A percentile compares a stretch with the other conserved stretches of the same genome.
phyloP scores from a whole-genome alignment of 345 rosid genomes.

The Citrus australasica region DNA sequence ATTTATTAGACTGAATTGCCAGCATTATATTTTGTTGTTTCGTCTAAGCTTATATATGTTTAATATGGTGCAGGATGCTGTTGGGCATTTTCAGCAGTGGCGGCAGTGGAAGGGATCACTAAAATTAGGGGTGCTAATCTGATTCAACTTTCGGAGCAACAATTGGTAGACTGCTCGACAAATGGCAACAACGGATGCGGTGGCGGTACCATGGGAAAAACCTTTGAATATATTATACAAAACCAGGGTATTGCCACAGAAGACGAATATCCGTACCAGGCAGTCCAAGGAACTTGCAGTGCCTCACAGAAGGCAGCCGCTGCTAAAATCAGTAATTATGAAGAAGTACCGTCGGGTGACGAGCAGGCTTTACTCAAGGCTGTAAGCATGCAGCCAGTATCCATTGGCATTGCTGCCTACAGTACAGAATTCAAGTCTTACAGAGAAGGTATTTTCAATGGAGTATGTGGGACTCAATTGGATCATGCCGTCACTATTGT shows the following conservation, averaged over 20 bases:
- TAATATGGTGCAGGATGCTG: constrained; percentile 27
- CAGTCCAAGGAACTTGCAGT: background rate
- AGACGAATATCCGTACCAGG: background rate
- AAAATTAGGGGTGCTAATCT: constrained; percentile 29
- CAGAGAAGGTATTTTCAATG: constrained; percentile 32
- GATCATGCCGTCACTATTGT: constrained; percentile 42
- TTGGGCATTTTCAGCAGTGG: constrained; percentile 51
- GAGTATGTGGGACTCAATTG: constrained; percentile 25
- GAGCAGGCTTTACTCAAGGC: constrained; percentile 24
- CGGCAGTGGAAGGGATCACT: constrained; percentile 37
- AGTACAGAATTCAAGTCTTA: constrained; percentile 14
- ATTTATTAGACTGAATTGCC: too few species aligned
- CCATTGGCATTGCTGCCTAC: constrained; percentile 22
- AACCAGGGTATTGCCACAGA: background rate
- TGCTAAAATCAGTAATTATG: background rate
- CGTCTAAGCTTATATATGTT: background rate
- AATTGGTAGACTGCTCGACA: constrained; percentile 46
- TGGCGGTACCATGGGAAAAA: constrained; percentile 28
- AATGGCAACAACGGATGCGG: constrained; percentile 37
- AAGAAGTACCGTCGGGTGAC: constrained; percentile 38
- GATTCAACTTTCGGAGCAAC: constrained; percentile 48
- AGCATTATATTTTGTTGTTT: background rate
- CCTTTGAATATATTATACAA: constrained; percentile 22
- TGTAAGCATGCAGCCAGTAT: constrained; percentile 48
- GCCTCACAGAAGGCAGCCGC: background rate